phyloP scores from a whole-genome alignment of 331 rosid species.

The Pyrus hybrid region DNA sequence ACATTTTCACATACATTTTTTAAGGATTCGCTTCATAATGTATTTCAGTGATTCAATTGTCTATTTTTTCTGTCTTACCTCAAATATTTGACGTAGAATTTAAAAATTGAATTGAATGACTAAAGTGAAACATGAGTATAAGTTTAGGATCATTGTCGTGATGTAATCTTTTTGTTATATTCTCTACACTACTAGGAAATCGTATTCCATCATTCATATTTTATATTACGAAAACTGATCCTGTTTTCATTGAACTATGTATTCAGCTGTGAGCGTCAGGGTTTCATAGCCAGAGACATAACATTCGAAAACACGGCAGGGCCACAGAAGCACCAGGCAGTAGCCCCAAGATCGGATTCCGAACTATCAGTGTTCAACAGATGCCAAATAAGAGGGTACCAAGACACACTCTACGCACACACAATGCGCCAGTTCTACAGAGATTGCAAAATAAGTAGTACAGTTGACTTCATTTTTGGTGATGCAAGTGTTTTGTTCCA shows the following conservation, averaged over 20 bases:
- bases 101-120: too few relatives aligned
- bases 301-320: constrained; percentile 81
- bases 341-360: constrained; percentile 77
- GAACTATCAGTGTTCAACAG: constrained; percentile 71
- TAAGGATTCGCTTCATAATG: too few relatives aligned
- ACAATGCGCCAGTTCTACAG: constrained; percentile 87
- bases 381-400: constrained; percentile 53
- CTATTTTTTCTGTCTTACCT: too few relatives aligned
- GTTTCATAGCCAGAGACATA: constrained; percentile 73
- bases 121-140: too few relatives aligned
- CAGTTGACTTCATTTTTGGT: constrained; percentile 80
- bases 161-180: too few relatives aligned
- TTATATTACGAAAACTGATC: not conserved
- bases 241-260: not conserved
- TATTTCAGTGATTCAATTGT: too few relatives aligned
- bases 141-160: too few relatives aligned
- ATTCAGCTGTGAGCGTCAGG: constrained; percentile 75
- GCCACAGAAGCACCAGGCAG: constrained; percentile 76
- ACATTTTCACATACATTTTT: too few relatives aligned
- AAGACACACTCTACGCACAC: constrained; percentile 86
- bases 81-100: too few relatives aligned
- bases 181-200: not conserved
- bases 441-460: constrained; percentile 68
- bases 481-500: constrained; percentile 68
- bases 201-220: not conserved